Evolutionary conservation across 257 asterid species (phyloP), one percentile per base, ranked within the genome.

Genomic region (Ehretia macrophylla): DNA sequence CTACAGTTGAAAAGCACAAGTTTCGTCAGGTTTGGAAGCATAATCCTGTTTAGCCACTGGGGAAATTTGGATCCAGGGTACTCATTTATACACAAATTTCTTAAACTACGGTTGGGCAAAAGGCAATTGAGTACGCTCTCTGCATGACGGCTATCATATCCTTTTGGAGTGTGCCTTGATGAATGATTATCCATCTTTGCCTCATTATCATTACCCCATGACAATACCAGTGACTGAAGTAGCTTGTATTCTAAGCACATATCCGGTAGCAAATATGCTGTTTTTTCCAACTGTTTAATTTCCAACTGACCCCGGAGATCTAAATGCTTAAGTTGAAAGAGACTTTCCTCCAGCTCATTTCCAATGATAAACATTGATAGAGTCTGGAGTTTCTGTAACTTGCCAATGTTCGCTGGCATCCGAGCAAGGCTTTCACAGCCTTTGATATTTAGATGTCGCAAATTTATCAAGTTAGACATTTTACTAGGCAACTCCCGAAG

Each of bases 331-430:
- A 71, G 70, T 71, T 71, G 64, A 4, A 32, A 23, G 58, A 71
- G 65, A 64, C 64, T 65, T 59, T 65, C 56, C 39, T 64, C 63
- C 14, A 39, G 51, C 45, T 55, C 67, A 45, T 71, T 60, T 10
- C 68, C 76, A 63, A 71, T 67, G 22, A 65, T 65, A 46, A 37
- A 71, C 45, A 66, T 47, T n/a, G 64, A 63, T 67, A 60, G 60
- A 39, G 72, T 71, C 55, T 71, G 72, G 59, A 71, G 72, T 32
- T 71, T 53, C 54, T 32, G 56, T 59, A 59, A 56, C 10, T 65
- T 71, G 21, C 65, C 64, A 23, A 65, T 62, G 17, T 71, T 71
- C 52, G 68, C 58, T 40, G 76, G 76, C 60, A 71, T 56, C 49
- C 54, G 58, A 16, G 40, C 55, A 67, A 65, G 45, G 10, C 60